These are phyloP conservation scores for Chaetomium cochliodes DNA, from an alignment of 495 filamentous ascomycete genomes.

Conservation along the genomic window DNA sequence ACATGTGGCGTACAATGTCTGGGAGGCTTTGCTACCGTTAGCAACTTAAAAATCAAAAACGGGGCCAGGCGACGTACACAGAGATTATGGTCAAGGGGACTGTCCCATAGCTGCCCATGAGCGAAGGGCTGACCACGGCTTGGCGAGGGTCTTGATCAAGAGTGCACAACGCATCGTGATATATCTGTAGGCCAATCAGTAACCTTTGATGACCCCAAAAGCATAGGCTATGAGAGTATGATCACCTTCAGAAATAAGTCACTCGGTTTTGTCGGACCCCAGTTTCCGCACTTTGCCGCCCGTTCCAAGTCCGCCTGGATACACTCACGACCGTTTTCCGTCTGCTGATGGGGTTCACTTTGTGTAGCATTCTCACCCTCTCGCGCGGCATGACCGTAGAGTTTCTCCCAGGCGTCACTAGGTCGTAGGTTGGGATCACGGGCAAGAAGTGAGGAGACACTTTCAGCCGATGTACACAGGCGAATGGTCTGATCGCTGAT, in stretches of 20 bases:
- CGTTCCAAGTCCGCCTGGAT: conserved; percentile 47
- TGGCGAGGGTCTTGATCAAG: conserved; percentile 55
- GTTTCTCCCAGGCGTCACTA: conserved; percentile 51
- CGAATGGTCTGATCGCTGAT: conserved; percentile 33
- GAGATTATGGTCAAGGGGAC: conserved; percentile 69
- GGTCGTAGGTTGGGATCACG: conserved; percentile 53
- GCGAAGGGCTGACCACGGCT: conserved; percentile 63
- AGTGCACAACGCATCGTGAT: conserved; percentile 62
- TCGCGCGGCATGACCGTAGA: conserved; percentile 46
- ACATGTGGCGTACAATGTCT: conserved; percentile 70
- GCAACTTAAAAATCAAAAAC: not conserved
- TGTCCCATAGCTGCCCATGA: conserved; percentile 68
- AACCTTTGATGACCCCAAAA: not conserved
- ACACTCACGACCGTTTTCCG: not conserved
- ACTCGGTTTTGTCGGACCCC: conserved; percentile 62
- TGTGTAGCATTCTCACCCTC: conserved; percentile 7
- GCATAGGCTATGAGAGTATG: conserved; percentile 20
- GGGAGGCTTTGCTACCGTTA: conserved; percentile 45
- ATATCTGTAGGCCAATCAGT: conserved; percentile 48
- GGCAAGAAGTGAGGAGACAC: conserved; percentile 57
- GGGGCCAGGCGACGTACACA: conserved; percentile 38
- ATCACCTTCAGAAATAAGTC: conserved; percentile 62
- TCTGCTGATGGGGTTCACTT: not conserved
- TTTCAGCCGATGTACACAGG: conserved; percentile 51
- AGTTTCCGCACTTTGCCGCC: conserved; percentile 63